Evolutionary conservation across 345 rosid genomes (phyloP).

Genomic region (Melastoma malabathricum): DNA sequence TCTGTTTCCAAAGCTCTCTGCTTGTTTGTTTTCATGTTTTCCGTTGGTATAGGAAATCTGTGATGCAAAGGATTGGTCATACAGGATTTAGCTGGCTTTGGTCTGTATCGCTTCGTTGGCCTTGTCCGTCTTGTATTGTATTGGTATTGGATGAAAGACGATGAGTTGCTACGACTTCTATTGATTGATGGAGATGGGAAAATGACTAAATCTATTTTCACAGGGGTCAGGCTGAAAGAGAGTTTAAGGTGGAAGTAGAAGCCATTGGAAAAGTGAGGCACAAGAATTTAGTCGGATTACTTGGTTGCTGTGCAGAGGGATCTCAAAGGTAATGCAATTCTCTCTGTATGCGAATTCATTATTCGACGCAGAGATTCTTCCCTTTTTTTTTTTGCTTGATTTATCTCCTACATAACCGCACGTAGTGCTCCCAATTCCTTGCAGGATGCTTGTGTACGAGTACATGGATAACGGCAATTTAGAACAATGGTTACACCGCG

Average conservation of each 20-base stretch:
- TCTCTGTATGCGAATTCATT: too few relatives aligned
- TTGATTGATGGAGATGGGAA: neutral
- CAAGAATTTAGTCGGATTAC: conserved; percentile 84
- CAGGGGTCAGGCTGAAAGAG: conserved; percentile 98
- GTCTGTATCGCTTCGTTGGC: too few relatives aligned
- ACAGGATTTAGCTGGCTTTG: too few relatives aligned
- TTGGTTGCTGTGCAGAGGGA: conserved; percentile 87
- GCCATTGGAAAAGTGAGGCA: conserved; percentile 97
- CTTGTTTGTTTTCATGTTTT: too few relatives aligned
- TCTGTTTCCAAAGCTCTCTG: too few relatives aligned
- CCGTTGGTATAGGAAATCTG: too few relatives aligned
- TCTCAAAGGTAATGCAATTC: conserved; percentile 40
- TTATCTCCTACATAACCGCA: neutral
- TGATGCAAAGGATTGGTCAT: too few relatives aligned
- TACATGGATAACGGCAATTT: conserved; percentile 81
- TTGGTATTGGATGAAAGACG: too few relatives aligned
- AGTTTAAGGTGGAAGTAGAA: conserved; percentile 92
- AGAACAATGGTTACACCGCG: conserved; percentile 97
- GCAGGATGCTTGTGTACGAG: conserved; percentile 93
- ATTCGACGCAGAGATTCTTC: too few relatives aligned
- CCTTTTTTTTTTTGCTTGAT: too few relatives aligned
- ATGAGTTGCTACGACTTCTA: too few relatives aligned
- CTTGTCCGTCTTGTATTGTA: too few relatives aligned
- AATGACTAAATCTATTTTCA: conserved; percentile 1
- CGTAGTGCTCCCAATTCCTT: neutral